These are phyloP conservation scores for Leccinum barrowsii DNA, from an alignment of 768 basidiomycete genomes.

Conservation along the genomic window DNA sequence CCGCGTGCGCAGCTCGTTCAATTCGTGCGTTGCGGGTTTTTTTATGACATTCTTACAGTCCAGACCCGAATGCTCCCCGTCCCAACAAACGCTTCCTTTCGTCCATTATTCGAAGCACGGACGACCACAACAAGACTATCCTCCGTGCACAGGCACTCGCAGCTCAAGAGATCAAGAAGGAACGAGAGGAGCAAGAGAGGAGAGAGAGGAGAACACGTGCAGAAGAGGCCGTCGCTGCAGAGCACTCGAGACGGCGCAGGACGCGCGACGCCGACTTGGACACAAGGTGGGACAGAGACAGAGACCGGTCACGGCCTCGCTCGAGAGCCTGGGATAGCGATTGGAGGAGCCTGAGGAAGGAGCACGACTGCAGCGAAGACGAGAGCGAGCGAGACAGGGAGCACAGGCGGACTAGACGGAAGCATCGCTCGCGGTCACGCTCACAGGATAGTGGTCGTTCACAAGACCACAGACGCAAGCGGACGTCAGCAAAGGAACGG, in stretches of 20 bases:
- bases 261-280: slow-evolving; percentile 32
- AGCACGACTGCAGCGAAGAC: slow-evolving; percentile 39
- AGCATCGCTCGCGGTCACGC: slow-evolving; percentile 29
- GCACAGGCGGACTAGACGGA: slow-evolving; percentile 19
- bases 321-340: slow-evolving; percentile 40
- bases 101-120: slow-evolving; percentile 88
- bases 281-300: slow-evolving; percentile 36
- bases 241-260: slow-evolving; percentile 44
- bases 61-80: slow-evolving; percentile 70
- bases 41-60: slow-evolving; percentile 33
- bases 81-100: slow-evolving; percentile 81
- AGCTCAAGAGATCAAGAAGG: slow-evolving; percentile 68
- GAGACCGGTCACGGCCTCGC: slow-evolving; percentile 45
- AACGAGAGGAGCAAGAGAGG: slow-evolving; percentile 63
- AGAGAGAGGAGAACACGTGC: slow-evolving; percentile 62
- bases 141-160: slow-evolving; percentile 68
- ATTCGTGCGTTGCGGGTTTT: neutral
- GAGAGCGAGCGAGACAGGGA: slow-evolving; percentile 19
- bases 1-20: slow-evolving; percentile 39
- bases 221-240: slow-evolving; percentile 72
- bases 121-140: slow-evolving; percentile 91
- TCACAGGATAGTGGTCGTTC: slow-evolving; percentile 21
- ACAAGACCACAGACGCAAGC: slow-evolving; percentile 20
- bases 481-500: slow-evolving; percentile 15
- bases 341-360: slow-evolving; percentile 42